Percentiles rank a stretch among this genome's conserved stretches.
Conservation (phyloP, 192 early-diverging fungal genomes). For the Backusella luteola region DNA sequence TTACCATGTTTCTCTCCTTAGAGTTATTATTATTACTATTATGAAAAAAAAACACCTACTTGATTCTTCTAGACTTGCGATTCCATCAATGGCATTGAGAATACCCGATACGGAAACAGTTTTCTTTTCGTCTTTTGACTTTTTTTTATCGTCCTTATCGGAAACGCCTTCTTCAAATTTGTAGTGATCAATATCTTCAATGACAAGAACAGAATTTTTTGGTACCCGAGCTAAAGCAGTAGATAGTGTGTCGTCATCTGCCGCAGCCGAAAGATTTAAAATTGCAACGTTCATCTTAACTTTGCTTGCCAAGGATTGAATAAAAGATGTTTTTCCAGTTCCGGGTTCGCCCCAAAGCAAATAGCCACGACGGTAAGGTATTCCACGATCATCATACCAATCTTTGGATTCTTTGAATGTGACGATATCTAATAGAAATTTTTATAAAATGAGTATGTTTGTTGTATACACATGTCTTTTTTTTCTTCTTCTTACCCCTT, state of each 20-base stretch:
- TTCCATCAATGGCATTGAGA: slow-evolving; percentile 51
- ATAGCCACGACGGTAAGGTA: slow-evolving; percentile 54
- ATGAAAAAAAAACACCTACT: slow-evolving; percentile 11
- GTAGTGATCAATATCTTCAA: slow-evolving; percentile 49
- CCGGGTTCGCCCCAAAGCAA: slow-evolving; percentile 52
- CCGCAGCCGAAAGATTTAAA: slow-evolving; percentile 41
- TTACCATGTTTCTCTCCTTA: not conserved
- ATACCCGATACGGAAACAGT: slow-evolving; percentile 44
- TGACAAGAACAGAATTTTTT: slow-evolving; percentile 46
- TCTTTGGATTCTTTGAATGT: slow-evolving; percentile 22
- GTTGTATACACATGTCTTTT: not conserved
- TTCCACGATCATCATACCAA: slow-evolving; percentile 51
- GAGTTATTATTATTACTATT: not conserved
- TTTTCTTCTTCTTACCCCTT: slow-evolving; percentile 19
- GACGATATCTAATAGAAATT: slow-evolving; percentile 26
- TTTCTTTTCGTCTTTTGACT: slow-evolving; percentile 22
- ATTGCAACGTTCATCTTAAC: slow-evolving; percentile 50
- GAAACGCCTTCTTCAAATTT: slow-evolving; percentile 21
- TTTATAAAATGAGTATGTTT: slow-evolving; percentile 17
- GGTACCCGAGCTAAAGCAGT: slow-evolving; percentile 41
- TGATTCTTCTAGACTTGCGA: slow-evolving; percentile 49
- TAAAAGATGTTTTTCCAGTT: slow-evolving; percentile 54
- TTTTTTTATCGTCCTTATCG: not conserved
- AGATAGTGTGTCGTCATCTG: slow-evolving; percentile 41
- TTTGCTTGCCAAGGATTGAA: slow-evolving; percentile 52